These are phyloP conservation scores for Boletus sensibilis DNA, from an alignment of 768 basidiomycete species.

Conservation along the genomic window DNA sequence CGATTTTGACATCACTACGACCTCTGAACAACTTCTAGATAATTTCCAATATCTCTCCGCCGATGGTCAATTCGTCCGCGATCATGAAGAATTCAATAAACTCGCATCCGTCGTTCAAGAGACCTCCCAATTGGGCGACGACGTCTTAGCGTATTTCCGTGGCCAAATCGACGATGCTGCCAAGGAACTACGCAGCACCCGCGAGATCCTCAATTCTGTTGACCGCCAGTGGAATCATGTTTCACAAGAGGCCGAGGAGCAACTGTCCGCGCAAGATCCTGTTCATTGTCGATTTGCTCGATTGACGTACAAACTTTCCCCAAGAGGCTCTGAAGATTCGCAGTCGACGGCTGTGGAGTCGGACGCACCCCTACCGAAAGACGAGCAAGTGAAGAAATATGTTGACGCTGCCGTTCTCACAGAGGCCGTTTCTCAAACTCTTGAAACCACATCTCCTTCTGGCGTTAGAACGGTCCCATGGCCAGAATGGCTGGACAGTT, in stretches of 20 bases:
- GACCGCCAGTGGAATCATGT: slow-evolving; percentile 45
- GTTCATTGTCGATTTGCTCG: slow-evolving; percentile 6
- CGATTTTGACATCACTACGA: slow-evolving; percentile 45
- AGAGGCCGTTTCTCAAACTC: slow-evolving; percentile 12
- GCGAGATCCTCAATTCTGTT: slow-evolving; percentile 44
- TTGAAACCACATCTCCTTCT: slow-evolving; percentile 20
- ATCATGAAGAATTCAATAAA: slow-evolving; percentile 39
- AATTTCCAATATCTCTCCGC: slow-evolving; percentile 53
- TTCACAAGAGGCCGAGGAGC: slow-evolving; percentile 44
- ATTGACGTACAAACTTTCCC: slow-evolving; percentile 34
- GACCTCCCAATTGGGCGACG: slow-evolving; percentile 44
- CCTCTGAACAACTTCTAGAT: slow-evolving; percentile 49
- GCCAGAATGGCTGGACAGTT: slow-evolving; percentile 42
- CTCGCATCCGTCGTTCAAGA: slow-evolving; percentile 50
- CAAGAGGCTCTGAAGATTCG: slow-evolving; percentile 68
- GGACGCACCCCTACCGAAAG: slow-evolving; percentile 14
- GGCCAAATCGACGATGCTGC: slow-evolving; percentile 50
- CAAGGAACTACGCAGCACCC: slow-evolving; percentile 49
- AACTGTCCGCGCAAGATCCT: slow-evolving; percentile 25
- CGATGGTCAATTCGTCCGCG: slow-evolving; percentile 38
- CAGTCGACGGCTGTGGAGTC: slow-evolving; percentile 49
- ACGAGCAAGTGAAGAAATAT: slow-evolving; percentile 17
- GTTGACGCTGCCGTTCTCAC: slow-evolving; percentile 22
- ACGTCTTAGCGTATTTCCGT: slow-evolving; percentile 52
- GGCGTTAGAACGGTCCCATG: slow-evolving; percentile 35